Evolutionary conservation across 2,329 filamentous ascomycete genomes (phyloP).

Genomic region (Gnomoniopsis smithogilvyi): DNA sequence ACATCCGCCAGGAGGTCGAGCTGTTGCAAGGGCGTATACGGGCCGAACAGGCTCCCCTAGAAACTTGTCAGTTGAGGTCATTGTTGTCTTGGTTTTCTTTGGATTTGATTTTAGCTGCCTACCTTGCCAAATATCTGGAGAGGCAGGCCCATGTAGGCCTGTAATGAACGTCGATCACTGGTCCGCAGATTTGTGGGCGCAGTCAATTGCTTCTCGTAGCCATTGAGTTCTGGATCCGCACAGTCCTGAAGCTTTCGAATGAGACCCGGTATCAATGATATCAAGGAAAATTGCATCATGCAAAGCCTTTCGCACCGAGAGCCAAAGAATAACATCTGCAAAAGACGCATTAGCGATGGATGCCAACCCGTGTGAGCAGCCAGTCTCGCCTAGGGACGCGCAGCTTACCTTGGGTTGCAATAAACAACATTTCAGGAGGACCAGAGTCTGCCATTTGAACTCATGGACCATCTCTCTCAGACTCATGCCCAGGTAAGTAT

Average conservation of each 20-base stretch:
- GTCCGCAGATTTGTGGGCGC: constrained; percentile 84
- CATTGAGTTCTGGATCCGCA: constrained; percentile 88
- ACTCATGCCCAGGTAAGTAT: constrained; percentile 86
- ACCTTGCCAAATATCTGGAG: constrained; percentile 94
- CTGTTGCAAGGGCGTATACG: constrained; percentile 94
- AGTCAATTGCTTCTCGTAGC: constrained; percentile 69
- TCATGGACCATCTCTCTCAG: constrained; percentile 89
- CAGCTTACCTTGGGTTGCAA: constrained; percentile 81
- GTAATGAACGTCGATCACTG: constrained; percentile 84
- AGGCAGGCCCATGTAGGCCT: constrained; percentile 92
- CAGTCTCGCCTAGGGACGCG: background rate
- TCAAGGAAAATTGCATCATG: constrained; percentile 97
- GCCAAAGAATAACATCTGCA: constrained; percentile 95
- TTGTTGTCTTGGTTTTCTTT: too few relatives aligned
- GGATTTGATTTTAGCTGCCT: constrained; percentile 21
- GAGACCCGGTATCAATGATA: constrained; percentile 91
- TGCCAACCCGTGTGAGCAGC: too few relatives aligned
- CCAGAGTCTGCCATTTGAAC: constrained; percentile 91
- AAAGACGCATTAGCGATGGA: background rate
- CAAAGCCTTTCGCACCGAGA: constrained; percentile 93
- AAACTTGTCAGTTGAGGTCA: constrained; percentile 8
- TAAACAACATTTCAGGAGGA: constrained; percentile 89
- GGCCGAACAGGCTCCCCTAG: constrained; percentile 88
- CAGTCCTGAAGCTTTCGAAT: constrained; percentile 91
- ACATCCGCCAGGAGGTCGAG: constrained; percentile 90